Evolutionary conservation across 2,329 filamentous ascomycete species (phyloP), one percentile per base, ranked within the genome.

Genomic region (Penicillium polonicum): DNA sequence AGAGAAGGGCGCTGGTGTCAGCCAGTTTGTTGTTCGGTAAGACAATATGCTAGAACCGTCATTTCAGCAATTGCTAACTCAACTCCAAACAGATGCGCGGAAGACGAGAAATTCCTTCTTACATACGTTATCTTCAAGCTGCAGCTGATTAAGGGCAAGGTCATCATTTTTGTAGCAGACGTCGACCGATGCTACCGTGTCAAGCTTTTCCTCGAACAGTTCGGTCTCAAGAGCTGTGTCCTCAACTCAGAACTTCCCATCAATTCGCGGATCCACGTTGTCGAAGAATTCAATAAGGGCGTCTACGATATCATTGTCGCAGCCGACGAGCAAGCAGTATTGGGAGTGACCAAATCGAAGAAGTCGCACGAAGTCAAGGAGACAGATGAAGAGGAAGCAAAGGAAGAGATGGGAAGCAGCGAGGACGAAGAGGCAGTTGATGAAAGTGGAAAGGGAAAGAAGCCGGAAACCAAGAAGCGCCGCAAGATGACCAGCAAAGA

Each of bases 301-400:
- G 87, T 97, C 7, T 99, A 99, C 81, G 93, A 99, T 68, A 97
- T 97, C 61, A 92, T 99, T 65, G 96, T 99, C 68, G 94, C 94
- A 0, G 92, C 91, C 0, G 94, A 99, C 67, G 92, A 96, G 72
- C 88, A 90, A 63, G 92, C 96, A 70, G 85, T 95, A 12, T 74
- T 96, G 12, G 91, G 89, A 13, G 83, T 68, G 4, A 58, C 65
- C 7, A 76, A 76, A 58, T 61, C 68, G 44, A 74, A 70, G 60
- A 75, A 72, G 57, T 52, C 65, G 3, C 53, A 66, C 43, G 68
- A 71, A 25, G 60, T 63, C 17, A 55, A 67, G 23, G 63, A 66
- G 23, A 63, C 63, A 19, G 63, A 66, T 3, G 65, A 64, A 29
- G 67, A 70, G 5, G 68, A 70, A 23, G 65, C 62, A 21, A 68